phyloP scores from a whole-genome alignment of 345 rosid species.

The Excoecaria cochinchinensis region DNA sequence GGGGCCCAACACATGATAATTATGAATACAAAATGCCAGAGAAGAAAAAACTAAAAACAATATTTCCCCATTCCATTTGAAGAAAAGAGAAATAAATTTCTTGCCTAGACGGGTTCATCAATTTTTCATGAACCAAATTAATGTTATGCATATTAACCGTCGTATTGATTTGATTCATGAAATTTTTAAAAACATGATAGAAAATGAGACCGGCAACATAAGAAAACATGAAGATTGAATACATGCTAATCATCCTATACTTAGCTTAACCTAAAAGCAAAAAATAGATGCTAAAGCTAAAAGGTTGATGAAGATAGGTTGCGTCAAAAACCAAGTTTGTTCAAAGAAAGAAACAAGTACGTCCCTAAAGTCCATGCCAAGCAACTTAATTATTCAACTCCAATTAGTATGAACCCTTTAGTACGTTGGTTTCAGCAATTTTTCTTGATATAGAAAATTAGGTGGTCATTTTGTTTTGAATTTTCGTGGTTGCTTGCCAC shows the following conservation, averaged over 20 bases:
- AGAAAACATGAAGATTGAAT: not conserved
- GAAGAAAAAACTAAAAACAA: too few species aligned
- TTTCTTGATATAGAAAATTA: slow-evolving; percentile 1
- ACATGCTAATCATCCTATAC: not conserved
- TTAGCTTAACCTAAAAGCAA: slow-evolving; percentile 4
- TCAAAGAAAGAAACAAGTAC: not conserved
- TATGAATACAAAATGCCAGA: too few species aligned
- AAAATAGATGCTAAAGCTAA: not conserved
- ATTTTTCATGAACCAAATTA: too few species aligned
- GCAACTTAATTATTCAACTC: not conserved
- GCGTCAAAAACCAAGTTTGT: slow-evolving; percentile 12
- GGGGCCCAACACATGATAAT: too few species aligned
- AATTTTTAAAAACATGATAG: not conserved
- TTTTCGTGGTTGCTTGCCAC: not conserved
- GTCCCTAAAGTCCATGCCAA: not conserved
- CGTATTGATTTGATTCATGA: too few species aligned
- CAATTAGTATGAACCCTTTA: slow-evolving; percentile 1
- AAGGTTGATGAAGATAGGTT: not conserved
- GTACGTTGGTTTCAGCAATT: not conserved
- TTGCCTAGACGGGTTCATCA: too few species aligned
- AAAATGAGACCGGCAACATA: not conserved
- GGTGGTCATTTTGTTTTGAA: not conserved
- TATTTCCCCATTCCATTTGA: too few species aligned
- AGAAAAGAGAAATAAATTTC: too few species aligned
- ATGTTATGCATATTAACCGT: too few species aligned